Evolutionary conservation across 2,329 filamentous ascomycete genomes (phyloP).

Genomic region (Corinectria fuckeliana): DNA sequence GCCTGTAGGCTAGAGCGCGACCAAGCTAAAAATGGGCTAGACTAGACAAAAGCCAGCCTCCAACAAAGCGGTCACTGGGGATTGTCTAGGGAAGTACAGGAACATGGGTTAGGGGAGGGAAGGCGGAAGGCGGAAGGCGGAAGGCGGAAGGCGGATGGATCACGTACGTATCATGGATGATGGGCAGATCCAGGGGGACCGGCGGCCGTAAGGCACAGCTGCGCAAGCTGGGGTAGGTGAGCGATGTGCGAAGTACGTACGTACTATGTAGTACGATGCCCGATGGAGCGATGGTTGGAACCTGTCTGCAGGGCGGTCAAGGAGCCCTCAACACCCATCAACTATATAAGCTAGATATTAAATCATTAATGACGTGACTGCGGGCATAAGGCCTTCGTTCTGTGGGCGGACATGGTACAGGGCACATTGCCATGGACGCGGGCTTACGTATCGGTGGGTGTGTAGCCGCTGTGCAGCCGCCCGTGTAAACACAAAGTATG

Average conservation of each 20-base stretch:
- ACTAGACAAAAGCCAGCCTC: conserved; percentile 25
- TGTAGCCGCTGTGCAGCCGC: conserved; percentile 9
- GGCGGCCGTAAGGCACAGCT: conserved; percentile 26
- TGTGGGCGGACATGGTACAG: conserved; percentile 6
- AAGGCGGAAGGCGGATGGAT: conserved; percentile 14
- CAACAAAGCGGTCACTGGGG: conserved; percentile 30
- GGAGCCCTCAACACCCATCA: too few species aligned
- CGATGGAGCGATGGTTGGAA: too few species aligned
- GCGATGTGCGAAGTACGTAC: too few species aligned
- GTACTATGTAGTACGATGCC: too few species aligned
- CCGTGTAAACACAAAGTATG: background rate
- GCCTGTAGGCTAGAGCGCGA: too few species aligned
- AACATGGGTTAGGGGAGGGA: conserved; percentile 36
- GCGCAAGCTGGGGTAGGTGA: conserved; percentile 18
- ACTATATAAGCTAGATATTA: too few species aligned
- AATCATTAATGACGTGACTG: conserved; percentile 12
- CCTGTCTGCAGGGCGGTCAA: conserved; percentile 11
- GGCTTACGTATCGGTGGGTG: conserved; percentile 15
- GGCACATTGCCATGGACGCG: conserved; percentile 12
- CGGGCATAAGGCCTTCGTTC: too few species aligned
- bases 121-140: too few species aligned
- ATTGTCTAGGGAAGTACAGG: conserved; percentile 20
- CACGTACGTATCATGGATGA: conserved; percentile 17
- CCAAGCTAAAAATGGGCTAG: background rate
- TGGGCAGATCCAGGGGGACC: conserved; percentile 37